phyloP scores from a whole-genome alignment of 345 rosid genomes.

The Alliaria petiolata region DNA sequence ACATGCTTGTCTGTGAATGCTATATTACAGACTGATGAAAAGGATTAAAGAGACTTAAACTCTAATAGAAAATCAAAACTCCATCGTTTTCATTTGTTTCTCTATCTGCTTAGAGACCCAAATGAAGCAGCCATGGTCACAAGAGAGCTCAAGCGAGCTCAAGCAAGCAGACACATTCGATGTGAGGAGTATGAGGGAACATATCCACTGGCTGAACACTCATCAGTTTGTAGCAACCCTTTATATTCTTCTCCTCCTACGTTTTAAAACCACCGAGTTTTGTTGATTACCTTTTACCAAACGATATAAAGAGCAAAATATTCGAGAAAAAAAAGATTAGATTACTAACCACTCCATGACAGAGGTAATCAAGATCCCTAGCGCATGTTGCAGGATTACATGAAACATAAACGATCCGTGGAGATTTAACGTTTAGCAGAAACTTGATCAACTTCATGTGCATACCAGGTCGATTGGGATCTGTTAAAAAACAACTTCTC shows the following conservation, averaged over 20 bases:
- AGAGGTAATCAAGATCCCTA: constrained; percentile 92
- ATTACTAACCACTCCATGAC: constrained; percentile 73
- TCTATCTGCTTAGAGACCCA: too few species aligned
- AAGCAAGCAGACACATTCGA: constrained; percentile 76
- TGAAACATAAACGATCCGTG: constrained; percentile 74
- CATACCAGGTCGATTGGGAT: constrained; percentile 97
- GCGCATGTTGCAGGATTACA: constrained; percentile 96
- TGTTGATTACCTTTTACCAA: background rate
- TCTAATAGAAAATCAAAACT: constrained; percentile 5
- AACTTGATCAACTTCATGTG: constrained; percentile 91
- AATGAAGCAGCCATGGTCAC: constrained; percentile 3
- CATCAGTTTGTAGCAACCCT: constrained; percentile 69
- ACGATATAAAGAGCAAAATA: background rate
- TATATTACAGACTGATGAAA: background rate
- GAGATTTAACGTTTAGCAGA: constrained; percentile 72
- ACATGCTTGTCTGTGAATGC: background rate
- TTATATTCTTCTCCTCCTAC: constrained; percentile 64
- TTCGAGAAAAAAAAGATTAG: background rate
- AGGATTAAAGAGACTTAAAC: background rate
- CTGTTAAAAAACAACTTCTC: constrained; percentile 39
- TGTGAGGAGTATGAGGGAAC: constrained; percentile 97
- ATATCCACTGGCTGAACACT: constrained; percentile 87
- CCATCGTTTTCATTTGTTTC: background rate
- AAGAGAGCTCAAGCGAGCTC: constrained; percentile 55
- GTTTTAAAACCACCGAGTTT: constrained; percentile 13